phyloP scores from a whole-genome alignment of 192 early-diverging fungal genomes.

The Dissophora ornata region DNA sequence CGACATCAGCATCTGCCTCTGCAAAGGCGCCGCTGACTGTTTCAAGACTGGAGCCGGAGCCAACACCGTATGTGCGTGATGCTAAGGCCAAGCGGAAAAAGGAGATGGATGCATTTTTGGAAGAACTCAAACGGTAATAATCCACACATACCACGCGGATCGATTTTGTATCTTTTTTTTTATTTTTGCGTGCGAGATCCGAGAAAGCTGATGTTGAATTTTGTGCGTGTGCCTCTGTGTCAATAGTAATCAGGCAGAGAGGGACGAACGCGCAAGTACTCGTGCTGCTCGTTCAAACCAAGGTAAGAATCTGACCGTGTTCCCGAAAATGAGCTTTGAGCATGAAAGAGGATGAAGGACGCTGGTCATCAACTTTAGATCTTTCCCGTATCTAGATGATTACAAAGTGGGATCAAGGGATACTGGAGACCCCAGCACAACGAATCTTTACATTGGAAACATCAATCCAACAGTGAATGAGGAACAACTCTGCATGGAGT shows the following conservation, averaged over 20 bases:
- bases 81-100: conserved; percentile 73
- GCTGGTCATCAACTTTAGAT: background rate
- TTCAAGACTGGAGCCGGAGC: conserved; percentile 51
- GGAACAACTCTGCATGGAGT: conserved; percentile 75
- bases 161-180: too few relatives aligned
- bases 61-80: conserved; percentile 43
- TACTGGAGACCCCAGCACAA: conserved; percentile 77
- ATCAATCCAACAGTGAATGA: conserved; percentile 80
- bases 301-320: conserved; percentile 11
- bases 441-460: conserved; percentile 89
- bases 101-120: conserved; percentile 84
- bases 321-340: too few relatives aligned
- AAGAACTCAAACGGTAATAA: conserved; percentile 80
- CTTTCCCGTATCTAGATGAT: conserved; percentile 8
- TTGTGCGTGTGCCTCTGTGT: background rate
- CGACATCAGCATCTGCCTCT: background rate
- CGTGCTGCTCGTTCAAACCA: conserved; percentile 53
- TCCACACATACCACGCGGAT: background rate
- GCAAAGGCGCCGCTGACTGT: conserved; percentile 28
- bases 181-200: too few relatives aligned
- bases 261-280: conserved; percentile 58
- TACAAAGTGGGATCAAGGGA: conserved; percentile 69
- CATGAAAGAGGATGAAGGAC: too few relatives aligned
- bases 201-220: too few relatives aligned
- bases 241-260: conserved; percentile 66